phyloP scores from a whole-genome alignment of 106 monocot species.

The Dioscorea dumetorum region DNA sequence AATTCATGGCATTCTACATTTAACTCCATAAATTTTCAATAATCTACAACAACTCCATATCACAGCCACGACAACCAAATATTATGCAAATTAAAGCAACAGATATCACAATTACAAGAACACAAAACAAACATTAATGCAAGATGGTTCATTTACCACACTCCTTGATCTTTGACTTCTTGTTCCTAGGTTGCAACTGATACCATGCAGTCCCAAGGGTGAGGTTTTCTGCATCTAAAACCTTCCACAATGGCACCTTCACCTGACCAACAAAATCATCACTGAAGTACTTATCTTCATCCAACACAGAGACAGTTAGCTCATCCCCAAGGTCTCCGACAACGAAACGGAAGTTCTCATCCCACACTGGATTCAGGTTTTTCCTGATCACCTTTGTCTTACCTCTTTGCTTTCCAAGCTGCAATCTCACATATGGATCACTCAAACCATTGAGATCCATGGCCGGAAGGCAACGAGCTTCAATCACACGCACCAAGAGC shows the following conservation, averaged over 20 bases:
- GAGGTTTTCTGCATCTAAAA: constrained; percentile 48
- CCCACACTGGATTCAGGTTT: constrained; percentile 59
- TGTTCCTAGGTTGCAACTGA: constrained; percentile 52
- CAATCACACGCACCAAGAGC: constrained; percentile 51
- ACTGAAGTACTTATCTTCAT: constrained; percentile 65
- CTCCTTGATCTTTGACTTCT: constrained; percentile 53
- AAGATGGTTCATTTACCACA: constrained; percentile 40
- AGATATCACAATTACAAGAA: too few relatives aligned
- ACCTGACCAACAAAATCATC: constrained; percentile 62
- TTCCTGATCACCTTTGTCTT: constrained; percentile 56
- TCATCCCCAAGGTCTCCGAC: constrained; percentile 60
- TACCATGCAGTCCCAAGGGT: constrained; percentile 62
- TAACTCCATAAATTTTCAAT: too few relatives aligned
- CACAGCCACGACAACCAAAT: too few relatives aligned
- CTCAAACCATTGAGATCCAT: constrained; percentile 57
- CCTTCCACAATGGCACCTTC: constrained; percentile 30
- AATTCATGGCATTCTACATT: too few relatives aligned
- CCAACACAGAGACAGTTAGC: constrained; percentile 41
- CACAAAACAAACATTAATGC: too few relatives aligned
- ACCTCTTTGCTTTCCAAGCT: constrained; percentile 42
- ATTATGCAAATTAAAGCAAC: too few relatives aligned
- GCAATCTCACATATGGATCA: constrained; percentile 64
- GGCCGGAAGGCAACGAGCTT: constrained; percentile 54
- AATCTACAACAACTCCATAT: too few relatives aligned
- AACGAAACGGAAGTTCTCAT: constrained; percentile 62